Percentiles rank a stretch among this genome's conserved stretches.
Conservation (phyloP, 805 yeast genomes). For the Phaffomyces antillensis region DNA sequence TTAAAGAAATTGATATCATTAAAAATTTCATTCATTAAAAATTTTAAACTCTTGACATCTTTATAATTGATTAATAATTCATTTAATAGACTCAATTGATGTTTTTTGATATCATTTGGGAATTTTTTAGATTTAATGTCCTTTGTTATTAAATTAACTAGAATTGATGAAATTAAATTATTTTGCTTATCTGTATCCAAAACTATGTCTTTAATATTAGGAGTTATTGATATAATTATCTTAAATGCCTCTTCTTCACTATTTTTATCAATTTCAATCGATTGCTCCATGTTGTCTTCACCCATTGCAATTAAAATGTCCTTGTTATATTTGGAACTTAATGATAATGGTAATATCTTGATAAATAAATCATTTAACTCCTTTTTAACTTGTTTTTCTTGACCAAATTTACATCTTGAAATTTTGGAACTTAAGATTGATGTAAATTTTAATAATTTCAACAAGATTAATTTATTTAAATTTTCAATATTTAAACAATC, state of each 20-base stretch:
- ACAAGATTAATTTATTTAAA: constrained; percentile 40
- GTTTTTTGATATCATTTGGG: constrained; percentile 30
- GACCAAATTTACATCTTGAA: constrained; percentile 52
- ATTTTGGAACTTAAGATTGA: constrained; percentile 49
- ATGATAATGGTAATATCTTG: constrained; percentile 27
- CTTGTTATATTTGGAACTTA: constrained; percentile 19
- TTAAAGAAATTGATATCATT: constrained; percentile 54
- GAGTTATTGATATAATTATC: constrained; percentile 33
- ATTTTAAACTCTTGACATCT: constrained; percentile 54
- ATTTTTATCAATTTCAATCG: background rate
- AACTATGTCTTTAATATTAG: constrained; percentile 13
- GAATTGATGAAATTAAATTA: constrained; percentile 41
- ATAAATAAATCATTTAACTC: constrained; percentile 43
- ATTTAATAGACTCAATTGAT: constrained; percentile 39
- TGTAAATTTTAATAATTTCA: constrained; percentile 47
- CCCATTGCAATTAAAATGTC: constrained; percentile 13
- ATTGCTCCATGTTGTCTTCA: background rate
- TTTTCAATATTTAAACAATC: constrained; percentile 39
- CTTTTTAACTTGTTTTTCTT: constrained; percentile 48
- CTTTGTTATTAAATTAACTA: constrained; percentile 48
- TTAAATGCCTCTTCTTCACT: constrained; percentile 11
- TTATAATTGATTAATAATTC: constrained; percentile 21
- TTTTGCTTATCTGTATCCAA: constrained; percentile 59
- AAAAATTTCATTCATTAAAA: constrained; percentile 54
- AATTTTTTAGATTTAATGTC: constrained; percentile 39